Evolutionary conservation across 305 asterid species (phyloP), one percentile per base, ranked within the genome.

Genomic region (Salvia sclarea): DNA sequence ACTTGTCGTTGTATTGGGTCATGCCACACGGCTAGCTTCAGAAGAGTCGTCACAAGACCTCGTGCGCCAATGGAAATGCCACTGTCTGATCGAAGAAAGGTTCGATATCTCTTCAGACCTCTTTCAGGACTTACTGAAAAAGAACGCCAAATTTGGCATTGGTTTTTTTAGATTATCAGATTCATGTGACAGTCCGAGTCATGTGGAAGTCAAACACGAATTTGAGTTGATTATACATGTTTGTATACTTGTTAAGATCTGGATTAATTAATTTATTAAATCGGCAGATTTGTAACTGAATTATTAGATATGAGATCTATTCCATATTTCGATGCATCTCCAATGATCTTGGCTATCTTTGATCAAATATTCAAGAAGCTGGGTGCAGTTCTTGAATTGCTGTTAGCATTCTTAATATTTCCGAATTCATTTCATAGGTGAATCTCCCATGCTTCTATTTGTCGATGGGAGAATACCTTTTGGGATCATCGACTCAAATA

Each of bases 301-400:
- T 13, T 63, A 69, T 17, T 22, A 63, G 64, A 75, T 57, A 37
- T 62, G 75, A 54, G 74, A 74, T 75, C 64, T 53, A 25, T 66
- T 45, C 57, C 65, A 31, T 45, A 13, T 47, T 62, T 66, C 63
- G 66, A 38, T 50, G 16, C 8, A 37, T 64, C 35, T 18, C 55
- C 20, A 54, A 37, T 56, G 24, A 61, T 61, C 60, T 61, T 61
- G 49, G 44, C 43, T 41, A 17, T 7, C 9, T 33, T 33, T 33
- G 38, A 5, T 33, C 38, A 33, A 7, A 7, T 5, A 33, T 33
- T 33, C 9, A 33, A 33, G 9, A 33, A 33, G 38, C 7, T 33
- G 38, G 38, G 38, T 33, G 38, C 38, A 6, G 38, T 33, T 33
- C 38, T 5, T 33, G 33, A 33, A 33, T 5, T 33, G 38, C 7